Evolutionary conservation across 257 asterid genomes (phyloP).

Genomic region (Solanum dulcamara): DNA sequence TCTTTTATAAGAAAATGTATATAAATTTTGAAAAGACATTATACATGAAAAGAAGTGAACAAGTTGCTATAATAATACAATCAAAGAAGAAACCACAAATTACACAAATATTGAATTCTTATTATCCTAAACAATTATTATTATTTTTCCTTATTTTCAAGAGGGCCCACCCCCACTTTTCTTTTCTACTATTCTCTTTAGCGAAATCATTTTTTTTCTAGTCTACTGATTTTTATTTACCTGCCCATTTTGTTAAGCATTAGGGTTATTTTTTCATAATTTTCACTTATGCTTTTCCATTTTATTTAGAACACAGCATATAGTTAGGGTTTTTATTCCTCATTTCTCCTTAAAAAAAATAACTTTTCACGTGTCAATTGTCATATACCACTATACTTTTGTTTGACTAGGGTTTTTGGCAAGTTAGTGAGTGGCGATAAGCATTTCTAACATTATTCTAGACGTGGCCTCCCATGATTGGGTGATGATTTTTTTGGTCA

Average conservation of each 20-base stretch:
- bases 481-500: neutral
- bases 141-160: neutral
- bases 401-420: conserved; percentile 7
- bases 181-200: neutral
- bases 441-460: neutral
- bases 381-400: neutral
- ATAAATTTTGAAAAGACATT: neutral
- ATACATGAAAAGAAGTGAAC: neutral
- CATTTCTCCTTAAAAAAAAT: neutral
- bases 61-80: too few relatives aligned
- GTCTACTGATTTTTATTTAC: neutral
- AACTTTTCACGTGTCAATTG: neutral
- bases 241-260: neutral
- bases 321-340: neutral
- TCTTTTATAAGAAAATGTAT: neutral
- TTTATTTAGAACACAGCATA: too few relatives aligned
- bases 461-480: neutral
- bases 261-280: neutral
- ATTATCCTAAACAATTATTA: neutral
- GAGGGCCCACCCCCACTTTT: neutral
- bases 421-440: conserved; percentile 1
- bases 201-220: neutral
- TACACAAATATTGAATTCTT: neutral
- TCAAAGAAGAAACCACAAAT: neutral
- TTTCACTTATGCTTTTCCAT: neutral